A percentile compares a stretch with the other conserved stretches of the same genome.
phyloP scores from a whole-genome alignment of 169 alveolate genomes.

The Ichthyophthirius multifiliis region DNA sequence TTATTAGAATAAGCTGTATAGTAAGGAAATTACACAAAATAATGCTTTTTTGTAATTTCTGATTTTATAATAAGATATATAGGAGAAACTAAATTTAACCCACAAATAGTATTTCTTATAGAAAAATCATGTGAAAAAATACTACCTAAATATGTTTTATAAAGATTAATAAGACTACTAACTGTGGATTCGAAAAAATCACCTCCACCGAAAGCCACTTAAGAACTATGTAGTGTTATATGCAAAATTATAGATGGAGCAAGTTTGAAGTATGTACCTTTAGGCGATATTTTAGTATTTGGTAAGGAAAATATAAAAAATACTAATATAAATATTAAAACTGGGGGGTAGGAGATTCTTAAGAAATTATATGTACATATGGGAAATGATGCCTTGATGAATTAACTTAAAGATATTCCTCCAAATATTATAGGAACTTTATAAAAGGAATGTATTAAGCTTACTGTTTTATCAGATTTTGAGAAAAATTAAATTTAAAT shows the following conservation, averaged over 20 bases:
- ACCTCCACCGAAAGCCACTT: conserved; percentile 11
- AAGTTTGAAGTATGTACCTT: conserved; percentile 7
- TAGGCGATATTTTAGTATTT: conserved; percentile 18
- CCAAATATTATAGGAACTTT: conserved; percentile 12
- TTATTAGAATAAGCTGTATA: conserved; percentile 8
- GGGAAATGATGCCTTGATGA: conserved; percentile 12
- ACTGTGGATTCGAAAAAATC: background rate
- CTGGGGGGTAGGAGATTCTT: conserved; percentile 13
- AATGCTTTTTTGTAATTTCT: conserved; percentile 19
- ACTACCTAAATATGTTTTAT: conserved; percentile 19
- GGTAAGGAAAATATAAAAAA: conserved; percentile 19
- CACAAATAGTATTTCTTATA: conserved; percentile 4
- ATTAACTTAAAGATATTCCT: conserved; percentile 7
- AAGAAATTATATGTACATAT: conserved; percentile 24
- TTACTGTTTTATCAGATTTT: background rate
- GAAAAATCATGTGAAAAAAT: conserved; percentile 21
- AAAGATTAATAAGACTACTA: background rate
- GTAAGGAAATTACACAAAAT: background rate
- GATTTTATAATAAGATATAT: conserved; percentile 16
- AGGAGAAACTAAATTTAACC: conserved; percentile 31
- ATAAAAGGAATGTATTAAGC: conserved; percentile 10
- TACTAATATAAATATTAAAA: conserved; percentile 22
- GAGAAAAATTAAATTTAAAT: background rate
- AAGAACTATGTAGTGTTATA: conserved; percentile 5
- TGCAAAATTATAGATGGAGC: conserved; percentile 12